These are phyloP conservation scores for Podila minutissima DNA, from an alignment of 192 early-diverging fungal species.

Conservation along the genomic window DNA sequence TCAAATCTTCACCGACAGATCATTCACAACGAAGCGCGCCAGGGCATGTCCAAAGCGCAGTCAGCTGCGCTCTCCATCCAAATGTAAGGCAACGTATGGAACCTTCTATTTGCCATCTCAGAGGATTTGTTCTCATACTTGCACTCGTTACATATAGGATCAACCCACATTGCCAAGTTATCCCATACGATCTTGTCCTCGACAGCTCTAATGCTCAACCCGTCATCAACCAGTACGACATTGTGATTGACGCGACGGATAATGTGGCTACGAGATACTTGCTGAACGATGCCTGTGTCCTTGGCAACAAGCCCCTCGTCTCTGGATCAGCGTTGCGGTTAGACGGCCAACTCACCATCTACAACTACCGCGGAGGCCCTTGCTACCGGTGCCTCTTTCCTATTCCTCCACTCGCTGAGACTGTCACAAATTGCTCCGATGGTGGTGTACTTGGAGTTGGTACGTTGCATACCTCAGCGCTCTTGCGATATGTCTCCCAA, in stretches of 20 bases:
- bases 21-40: conserved; percentile 81
- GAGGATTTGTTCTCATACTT: not conserved
- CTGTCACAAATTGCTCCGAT: conserved; percentile 91
- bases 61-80: conserved; percentile 75
- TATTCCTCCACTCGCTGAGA: conserved; percentile 87
- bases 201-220: conserved; percentile 86
- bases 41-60: conserved; percentile 77
- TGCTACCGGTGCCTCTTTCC: conserved; percentile 98
- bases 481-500: not conserved
- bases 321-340: conserved; percentile 90
- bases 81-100: conserved; percentile 35
- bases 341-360: conserved; percentile 97
- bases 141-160: conserved; percentile 55
- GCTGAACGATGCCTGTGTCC: conserved; percentile 92
- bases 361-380: conserved; percentile 89
- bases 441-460: conserved; percentile 92
- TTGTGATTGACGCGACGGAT: conserved; percentile 92
- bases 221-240: conserved; percentile 79
- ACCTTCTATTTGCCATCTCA: not conserved
- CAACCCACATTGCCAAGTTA: conserved; percentile 71
- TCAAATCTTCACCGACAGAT: conserved; percentile 97
- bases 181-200: conserved; percentile 75
- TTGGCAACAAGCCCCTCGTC: conserved; percentile 83
- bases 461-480: conserved; percentile 23
- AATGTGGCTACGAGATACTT: conserved; percentile 97